Percentiles rank a stretch among this genome's conserved stretches.
Evolutionary conservation across 495 filamentous ascomycete genomes (phyloP).

Genomic region (Patellaria atrata): DNA sequence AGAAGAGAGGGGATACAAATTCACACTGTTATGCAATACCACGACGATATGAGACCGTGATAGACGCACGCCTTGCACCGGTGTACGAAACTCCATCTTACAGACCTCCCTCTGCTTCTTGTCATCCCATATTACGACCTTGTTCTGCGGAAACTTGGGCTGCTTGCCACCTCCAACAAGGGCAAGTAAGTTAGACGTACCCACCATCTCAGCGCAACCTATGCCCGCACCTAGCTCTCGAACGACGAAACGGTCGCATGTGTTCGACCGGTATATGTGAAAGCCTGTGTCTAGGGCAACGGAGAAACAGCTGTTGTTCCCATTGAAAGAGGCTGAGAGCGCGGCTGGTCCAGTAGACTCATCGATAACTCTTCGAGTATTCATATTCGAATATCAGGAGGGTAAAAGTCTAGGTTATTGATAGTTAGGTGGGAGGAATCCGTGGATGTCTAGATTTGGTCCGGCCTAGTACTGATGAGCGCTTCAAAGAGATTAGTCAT

Average conservation of each 20-base stretch:
- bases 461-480: too few species aligned
- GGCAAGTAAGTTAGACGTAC: slow-evolving; percentile 73
- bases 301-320: slow-evolving; percentile 74
- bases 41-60: slow-evolving; percentile 68
- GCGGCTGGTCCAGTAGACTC: slow-evolving; percentile 57
- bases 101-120: slow-evolving; percentile 58
- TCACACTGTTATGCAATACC: slow-evolving; percentile 66
- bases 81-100: slow-evolving; percentile 58
- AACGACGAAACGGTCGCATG: slow-evolving; percentile 3
- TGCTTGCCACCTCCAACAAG: slow-evolving; percentile 79
- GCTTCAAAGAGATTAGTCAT: too few species aligned
- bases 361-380: slow-evolving; percentile 77
- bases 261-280: slow-evolving; percentile 20
- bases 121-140: slow-evolving; percentile 89
- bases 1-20: slow-evolving; percentile 66
- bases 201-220: slow-evolving; percentile 73
- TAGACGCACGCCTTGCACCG: slow-evolving; percentile 63
- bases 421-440: too few species aligned
- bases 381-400: slow-evolving; percentile 46
- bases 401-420: not conserved
- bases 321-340: slow-evolving; percentile 75
- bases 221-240: slow-evolving; percentile 82
- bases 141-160: slow-evolving; percentile 79
- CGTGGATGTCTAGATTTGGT: too few species aligned
- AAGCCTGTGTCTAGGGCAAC: slow-evolving; percentile 81